These are phyloP conservation scores for Centella asiatica DNA, from an alignment of 129 eudicot genomes.

Conservation along the genomic window DNA sequence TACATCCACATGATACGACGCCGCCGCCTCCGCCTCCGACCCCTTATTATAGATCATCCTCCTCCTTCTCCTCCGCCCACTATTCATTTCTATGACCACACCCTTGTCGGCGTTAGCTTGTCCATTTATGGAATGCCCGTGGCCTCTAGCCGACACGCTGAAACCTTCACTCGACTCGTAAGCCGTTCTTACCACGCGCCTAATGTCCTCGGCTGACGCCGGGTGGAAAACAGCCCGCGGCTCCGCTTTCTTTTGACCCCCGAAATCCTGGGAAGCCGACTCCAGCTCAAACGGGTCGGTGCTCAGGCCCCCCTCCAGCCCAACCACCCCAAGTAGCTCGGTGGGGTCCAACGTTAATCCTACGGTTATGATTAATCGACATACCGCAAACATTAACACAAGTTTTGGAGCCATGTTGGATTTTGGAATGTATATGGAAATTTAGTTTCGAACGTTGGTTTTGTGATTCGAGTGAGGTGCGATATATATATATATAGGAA, in stretches of 20 bases:
- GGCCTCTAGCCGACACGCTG: slow-evolving; percentile 81
- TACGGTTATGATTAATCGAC: slow-evolving; percentile 50
- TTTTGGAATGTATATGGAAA: neutral
- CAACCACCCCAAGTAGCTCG: slow-evolving; percentile 34
- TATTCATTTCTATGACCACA: slow-evolving; percentile 65
- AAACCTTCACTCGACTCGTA: slow-evolving; percentile 47
- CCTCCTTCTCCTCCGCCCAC: too few relatives aligned
- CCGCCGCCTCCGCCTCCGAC: slow-evolving; percentile 2
- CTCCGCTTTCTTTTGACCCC: slow-evolving; percentile 30
- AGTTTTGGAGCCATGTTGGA: slow-evolving; percentile 39
- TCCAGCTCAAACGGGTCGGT: slow-evolving; percentile 29
- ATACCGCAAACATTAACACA: slow-evolving; percentile 41
- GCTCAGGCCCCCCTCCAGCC: slow-evolving; percentile 33
- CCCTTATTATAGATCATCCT: too few relatives aligned
- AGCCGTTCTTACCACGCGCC: slow-evolving; percentile 40
- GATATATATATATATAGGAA: too few relatives aligned
- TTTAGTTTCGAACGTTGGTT: too few relatives aligned
- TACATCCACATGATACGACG: slow-evolving; percentile 41
- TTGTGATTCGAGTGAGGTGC: neutral
- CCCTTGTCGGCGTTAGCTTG: slow-evolving; percentile 68
- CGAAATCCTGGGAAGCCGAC: slow-evolving; percentile 62
- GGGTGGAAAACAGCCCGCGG: slow-evolving; percentile 63
- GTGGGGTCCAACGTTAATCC: slow-evolving; percentile 64
- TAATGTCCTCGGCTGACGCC: slow-evolving; percentile 48
- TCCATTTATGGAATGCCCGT: slow-evolving; percentile 93